Base-by-base conservation (phyloP, 345 rosid species). In the Cardamine occulta region DNA sequence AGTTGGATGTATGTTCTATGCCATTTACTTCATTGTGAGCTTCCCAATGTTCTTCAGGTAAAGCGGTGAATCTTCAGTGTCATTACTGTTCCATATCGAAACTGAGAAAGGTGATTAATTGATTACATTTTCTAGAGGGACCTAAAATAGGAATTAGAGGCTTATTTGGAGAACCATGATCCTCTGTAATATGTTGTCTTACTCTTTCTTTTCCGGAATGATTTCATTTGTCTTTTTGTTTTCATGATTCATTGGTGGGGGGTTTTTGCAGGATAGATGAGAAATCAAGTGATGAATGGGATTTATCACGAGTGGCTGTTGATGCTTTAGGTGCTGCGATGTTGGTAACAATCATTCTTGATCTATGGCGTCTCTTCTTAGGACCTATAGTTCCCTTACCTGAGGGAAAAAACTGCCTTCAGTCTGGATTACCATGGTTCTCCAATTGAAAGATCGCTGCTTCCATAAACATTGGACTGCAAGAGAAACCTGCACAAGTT, bases 31-130 rank as follows among this genome's bases (percentile, higher is more conserved):
- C 86, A 10, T 95, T 26, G 97, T 95, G 52, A 95, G 99, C 90
- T 95, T 95, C 74, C 98, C 99, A 23, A 95, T 95, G 99, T 95
- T 95, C 81, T 81, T 92, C 76, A 92, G 99, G 99, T 92, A 82
- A 84, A 85, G 71, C 23, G 23, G 23, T 21, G 23, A 21, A 21
- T 21, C 23, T 21, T 21, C 23, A 21, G 23, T 21, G 23, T 21
- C 23, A 21, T 21, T 21, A 21, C 23, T 21, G 23, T 21, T 21
- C 23, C 23, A 21, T 21, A 21, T 21, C 23, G 23, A 21, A 21
- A 21, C 23, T 21, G 23, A 21, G 23, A 21, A 21, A 21, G 1
- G 23, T 21, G 23, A 28, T 35, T 67, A 53, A 53, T 39, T 21
- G 34, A 35, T 53, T 68, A 54, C 37, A 5, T 23, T 35, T 8